A percentile compares a stretch with the other conserved stretches of the same genome.
Evolutionary conservation across 1,284 basidiomycete genomes (phyloP).

Genomic region (Ganoderma lucidum): DNA sequence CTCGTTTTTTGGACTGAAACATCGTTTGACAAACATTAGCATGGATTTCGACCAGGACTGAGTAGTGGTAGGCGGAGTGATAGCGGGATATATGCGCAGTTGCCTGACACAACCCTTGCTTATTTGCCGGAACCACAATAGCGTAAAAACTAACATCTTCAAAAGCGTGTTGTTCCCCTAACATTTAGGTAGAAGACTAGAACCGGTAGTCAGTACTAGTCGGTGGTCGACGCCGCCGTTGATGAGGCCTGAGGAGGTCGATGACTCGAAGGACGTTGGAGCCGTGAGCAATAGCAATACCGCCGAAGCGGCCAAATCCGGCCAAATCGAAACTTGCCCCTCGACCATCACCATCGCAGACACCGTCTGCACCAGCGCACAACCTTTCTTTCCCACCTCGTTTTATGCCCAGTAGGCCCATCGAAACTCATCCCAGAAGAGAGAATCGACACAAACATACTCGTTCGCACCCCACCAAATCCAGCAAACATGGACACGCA

Average conservation of each 20-base stretch:
- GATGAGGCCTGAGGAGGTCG: conserved; percentile 16
- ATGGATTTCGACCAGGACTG: too few relatives aligned
- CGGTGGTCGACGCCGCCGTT: background rate
- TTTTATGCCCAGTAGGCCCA: conserved; percentile 66
- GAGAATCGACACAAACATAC: conserved; percentile 38
- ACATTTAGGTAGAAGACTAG: background rate
- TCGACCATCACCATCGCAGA: conserved; percentile 43
- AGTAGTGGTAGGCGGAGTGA: too few relatives aligned
- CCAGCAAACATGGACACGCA: conserved; percentile 60
- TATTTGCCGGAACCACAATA: background rate
- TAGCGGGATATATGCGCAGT: too few relatives aligned
- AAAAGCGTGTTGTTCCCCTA: too few relatives aligned
- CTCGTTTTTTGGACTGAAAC: too few relatives aligned
- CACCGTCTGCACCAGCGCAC: conserved; percentile 39
- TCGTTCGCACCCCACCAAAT: conserved; percentile 32
- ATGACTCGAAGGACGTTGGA: conserved; percentile 27
- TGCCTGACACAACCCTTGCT: too few relatives aligned
- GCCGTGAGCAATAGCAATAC: conserved; percentile 17
- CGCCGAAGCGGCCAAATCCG: conserved; percentile 27
- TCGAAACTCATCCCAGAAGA: conserved; percentile 46
- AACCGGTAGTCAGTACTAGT: background rate
- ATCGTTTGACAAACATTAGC: too few relatives aligned
- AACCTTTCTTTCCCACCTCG: conserved; percentile 28
- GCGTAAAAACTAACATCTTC: background rate
- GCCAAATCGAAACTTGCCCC: conserved; percentile 32